Base-by-base conservation (phyloP, 352 stramenopile species). In the Saprolegnia diclina region DNA sequence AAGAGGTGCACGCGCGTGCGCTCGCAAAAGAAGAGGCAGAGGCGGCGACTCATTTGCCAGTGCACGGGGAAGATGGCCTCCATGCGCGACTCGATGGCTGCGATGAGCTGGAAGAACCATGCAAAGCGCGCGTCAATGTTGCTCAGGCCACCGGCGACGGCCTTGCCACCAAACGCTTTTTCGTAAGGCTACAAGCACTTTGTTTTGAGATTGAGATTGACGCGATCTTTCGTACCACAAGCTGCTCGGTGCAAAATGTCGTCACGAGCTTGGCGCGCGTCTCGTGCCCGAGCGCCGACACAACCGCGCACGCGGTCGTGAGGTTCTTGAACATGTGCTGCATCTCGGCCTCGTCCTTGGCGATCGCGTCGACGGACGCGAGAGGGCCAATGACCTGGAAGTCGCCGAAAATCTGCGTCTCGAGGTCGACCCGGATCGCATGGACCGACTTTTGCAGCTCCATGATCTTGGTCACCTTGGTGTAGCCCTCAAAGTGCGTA, bases 401-500 rank as follows among this genome's bases (percentile, higher is more conserved):
- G 40, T 97, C 91, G 18, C 84, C 83, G 71, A 94, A 94, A 46
- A 97, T 96, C 72, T 96, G 84, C 10, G 78, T 79, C 48, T 83
- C 81, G 14, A 98, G 76, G 63, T 94, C 88, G 71, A 88, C 81
- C 44, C 98, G 92, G 42, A 98, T 85, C 38, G 83, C 83, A 13
- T 85, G 80, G 16, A 99, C 92, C 5, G 90, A 97, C 72, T 92
- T 81, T 63, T 90, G 80, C 1, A 99, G 81, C 75, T 98, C 90
- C 52, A 94, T 79, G 69, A 99, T 98, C 65, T 97, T 94, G 67
- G 81, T 84, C 57, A 97, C 86, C 65, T 85, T 90, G 0, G 76
- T 90, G 77, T 98, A 99, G 35, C 79, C 82, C 71, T 98, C 92
- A 78, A 99, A 99, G 76, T 99, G 94, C 18, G 85, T 88, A 56